Evolutionary conservation across 106 monocot genomes (phyloP).

Genomic region (Amphibolis antarctica): DNA sequence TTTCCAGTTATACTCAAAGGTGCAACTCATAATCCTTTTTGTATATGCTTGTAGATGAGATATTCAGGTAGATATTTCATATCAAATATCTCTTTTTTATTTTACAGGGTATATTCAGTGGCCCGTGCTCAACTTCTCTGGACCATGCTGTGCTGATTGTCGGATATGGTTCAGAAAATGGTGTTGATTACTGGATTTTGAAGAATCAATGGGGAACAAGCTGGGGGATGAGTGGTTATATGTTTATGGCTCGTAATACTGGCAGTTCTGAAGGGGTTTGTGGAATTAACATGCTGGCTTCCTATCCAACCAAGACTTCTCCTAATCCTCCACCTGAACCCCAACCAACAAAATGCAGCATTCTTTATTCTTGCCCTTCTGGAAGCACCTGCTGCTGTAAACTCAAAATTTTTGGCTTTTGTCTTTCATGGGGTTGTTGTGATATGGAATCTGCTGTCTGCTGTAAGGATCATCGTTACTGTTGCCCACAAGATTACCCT

Average conservation of each 20-base stretch:
- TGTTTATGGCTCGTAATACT: constrained; percentile 67
- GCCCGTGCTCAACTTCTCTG: constrained; percentile 83
- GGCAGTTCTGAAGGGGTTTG: constrained; percentile 56
- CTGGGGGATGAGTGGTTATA: constrained; percentile 93
- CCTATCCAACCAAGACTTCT: constrained; percentile 70
- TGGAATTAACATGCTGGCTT: constrained; percentile 84
- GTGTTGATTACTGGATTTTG: constrained; percentile 86
- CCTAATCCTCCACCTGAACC: constrained; percentile 86
- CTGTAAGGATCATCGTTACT: constrained; percentile 63
- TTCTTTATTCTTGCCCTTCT: constrained; percentile 51
- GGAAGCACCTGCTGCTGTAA: constrained; percentile 84
- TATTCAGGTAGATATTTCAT: background rate
- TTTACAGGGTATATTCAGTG: constrained; percentile 78
- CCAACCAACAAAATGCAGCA: constrained; percentile 67
- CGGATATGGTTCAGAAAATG: constrained; percentile 83
- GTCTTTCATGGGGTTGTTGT: constrained; percentile 90
- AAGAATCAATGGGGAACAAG: constrained; percentile 96
- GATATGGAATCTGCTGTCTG: constrained; percentile 78
- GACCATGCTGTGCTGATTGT: constrained; percentile 97
- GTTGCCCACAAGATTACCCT: constrained; percentile 82
- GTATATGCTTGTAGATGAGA: background rate
- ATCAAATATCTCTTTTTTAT: background rate
- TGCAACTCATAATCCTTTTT: constrained; percentile 1
- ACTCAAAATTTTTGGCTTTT: constrained; percentile 53
- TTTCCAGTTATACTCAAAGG: constrained; percentile 89